Conservation (phyloP, 2,329 filamentous ascomycete species). For the Alternaria arbusti region DNA sequence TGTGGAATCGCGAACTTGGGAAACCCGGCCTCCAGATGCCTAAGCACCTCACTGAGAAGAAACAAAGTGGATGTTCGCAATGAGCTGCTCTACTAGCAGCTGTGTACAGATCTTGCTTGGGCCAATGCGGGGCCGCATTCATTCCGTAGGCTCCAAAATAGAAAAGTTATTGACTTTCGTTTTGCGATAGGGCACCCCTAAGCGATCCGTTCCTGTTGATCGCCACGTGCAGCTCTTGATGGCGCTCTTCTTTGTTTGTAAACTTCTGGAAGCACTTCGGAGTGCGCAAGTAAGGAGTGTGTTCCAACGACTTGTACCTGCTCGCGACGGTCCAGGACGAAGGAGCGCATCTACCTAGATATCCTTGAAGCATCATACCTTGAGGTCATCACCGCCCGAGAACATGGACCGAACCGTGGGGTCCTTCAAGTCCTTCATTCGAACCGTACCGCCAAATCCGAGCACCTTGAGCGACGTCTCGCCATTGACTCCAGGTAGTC, state of each 20-base stretch:
- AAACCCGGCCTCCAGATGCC: not conserved
- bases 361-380: slow-evolving; percentile 28
- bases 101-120: not conserved
- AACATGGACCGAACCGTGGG: slow-evolving; percentile 44
- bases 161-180: slow-evolving; percentile 33
- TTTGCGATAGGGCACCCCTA: slow-evolving; percentile 11
- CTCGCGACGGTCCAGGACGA: slow-evolving; percentile 27
- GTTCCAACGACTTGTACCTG: slow-evolving; percentile 15
- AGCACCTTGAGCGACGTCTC: slow-evolving; percentile 23
- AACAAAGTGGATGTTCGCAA: not conserved
- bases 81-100: not conserved
- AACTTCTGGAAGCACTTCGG: slow-evolving; percentile 34
- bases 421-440: slow-evolving; percentile 42
- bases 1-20: not conserved
- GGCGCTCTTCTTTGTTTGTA: slow-evolving; percentile 37
- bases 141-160: slow-evolving; percentile 3
- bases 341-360: slow-evolving; percentile 25
- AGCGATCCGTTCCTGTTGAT: slow-evolving; percentile 19
- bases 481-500: slow-evolving; percentile 14
- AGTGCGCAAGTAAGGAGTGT: not conserved
- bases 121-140: not conserved
- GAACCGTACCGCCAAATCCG: slow-evolving; percentile 26
- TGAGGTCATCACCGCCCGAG: slow-evolving; percentile 33
- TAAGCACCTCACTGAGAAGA: not conserved
- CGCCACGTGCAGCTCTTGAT: slow-evolving; percentile 28